A percentile compares a stretch with the other conserved stretches of the same genome.
phyloP scores from a whole-genome alignment of 2,329 filamentous ascomycete genomes.

The Fusarium decemcellulare region DNA sequence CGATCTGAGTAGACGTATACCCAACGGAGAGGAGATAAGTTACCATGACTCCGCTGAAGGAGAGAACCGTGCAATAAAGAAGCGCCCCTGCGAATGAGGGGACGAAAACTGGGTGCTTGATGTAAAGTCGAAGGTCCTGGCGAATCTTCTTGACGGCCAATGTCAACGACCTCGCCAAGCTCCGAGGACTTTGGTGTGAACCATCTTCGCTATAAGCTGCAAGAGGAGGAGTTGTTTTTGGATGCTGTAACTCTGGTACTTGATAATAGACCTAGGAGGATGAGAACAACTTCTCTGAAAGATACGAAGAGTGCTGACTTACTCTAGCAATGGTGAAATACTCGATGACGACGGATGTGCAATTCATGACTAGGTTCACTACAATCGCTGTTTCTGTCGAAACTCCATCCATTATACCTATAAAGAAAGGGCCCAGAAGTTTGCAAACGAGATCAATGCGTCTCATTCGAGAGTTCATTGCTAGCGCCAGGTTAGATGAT shows the following conservation, averaged over 20 bases:
- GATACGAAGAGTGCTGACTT: not conserved
- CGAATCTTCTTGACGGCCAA: constrained; percentile 23
- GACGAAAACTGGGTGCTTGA: constrained; percentile 68
- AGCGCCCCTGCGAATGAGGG: constrained; percentile 72
- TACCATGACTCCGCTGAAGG: constrained; percentile 74
- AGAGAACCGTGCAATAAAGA: constrained; percentile 74
- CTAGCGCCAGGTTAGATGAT: constrained; percentile 35
- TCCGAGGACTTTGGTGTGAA: not conserved
- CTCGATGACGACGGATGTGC: constrained; percentile 63
- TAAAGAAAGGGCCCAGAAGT: constrained; percentile 68
- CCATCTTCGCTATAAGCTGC: not conserved
- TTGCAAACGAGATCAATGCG: constrained; percentile 74
- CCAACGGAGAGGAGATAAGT: constrained; percentile 72
- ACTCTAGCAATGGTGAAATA: constrained; percentile 63
- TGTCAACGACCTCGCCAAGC: constrained; percentile 5
- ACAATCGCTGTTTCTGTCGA: constrained; percentile 65
- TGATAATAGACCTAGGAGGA: constrained; percentile 43
- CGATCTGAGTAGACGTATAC: constrained; percentile 66
- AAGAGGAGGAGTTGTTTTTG: constrained; percentile 32
- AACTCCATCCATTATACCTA: constrained; percentile 64
- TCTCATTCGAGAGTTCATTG: constrained; percentile 72
- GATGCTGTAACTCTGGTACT: constrained; percentile 44
- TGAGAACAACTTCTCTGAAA: constrained; percentile 2
- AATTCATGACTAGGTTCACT: constrained; percentile 64
- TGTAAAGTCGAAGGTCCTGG: constrained; percentile 57